phyloP scores from a whole-genome alignment of 352 stramenopile genomes.

The Thraustotheca clavata region DNA sequence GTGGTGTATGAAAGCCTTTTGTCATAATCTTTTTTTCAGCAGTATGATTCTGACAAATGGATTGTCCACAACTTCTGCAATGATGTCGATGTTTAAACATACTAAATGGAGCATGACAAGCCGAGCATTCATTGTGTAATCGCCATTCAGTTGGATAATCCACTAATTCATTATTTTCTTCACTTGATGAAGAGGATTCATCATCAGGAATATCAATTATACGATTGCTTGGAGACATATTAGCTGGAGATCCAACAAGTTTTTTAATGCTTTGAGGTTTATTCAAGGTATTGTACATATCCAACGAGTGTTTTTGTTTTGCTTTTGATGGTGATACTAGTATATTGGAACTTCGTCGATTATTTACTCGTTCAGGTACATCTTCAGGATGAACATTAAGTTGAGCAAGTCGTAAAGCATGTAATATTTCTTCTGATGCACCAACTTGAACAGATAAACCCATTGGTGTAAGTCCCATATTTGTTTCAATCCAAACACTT shows the following conservation, averaged over 20 bases:
- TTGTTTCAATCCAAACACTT: slow-evolving; percentile 35
- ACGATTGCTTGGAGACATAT: neutral
- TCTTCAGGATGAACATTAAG: neutral
- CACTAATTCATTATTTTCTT: slow-evolving; percentile 24
- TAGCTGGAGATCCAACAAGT: neutral
- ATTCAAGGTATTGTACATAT: neutral
- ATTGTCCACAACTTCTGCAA: slow-evolving; percentile 77
- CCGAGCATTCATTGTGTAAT: slow-evolving; percentile 65
- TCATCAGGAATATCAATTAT: neutral
- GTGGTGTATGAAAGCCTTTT: slow-evolving; percentile 67
- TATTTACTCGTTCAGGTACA: neutral
- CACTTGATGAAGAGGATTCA: neutral
- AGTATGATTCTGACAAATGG: slow-evolving; percentile 74
- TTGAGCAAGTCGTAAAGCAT: slow-evolving; percentile 35
- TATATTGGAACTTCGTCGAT: neutral
- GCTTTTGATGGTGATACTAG: neutral
- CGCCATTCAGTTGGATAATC: slow-evolving; percentile 55
- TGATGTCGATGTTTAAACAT: slow-evolving; percentile 84
- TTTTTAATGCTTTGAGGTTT: too few species aligned
- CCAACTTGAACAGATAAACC: slow-evolving; percentile 42
- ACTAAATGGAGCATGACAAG: slow-evolving; percentile 61
- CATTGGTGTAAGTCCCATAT: slow-evolving; percentile 38
- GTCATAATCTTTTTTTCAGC: slow-evolving; percentile 70
- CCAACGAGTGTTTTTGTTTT: neutral
- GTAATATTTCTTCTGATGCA: slow-evolving; percentile 35